Evolutionary conservation across 345 rosid species (phyloP), one percentile per base, ranked within the genome.

Genomic region (Hypericum perforatum): DNA sequence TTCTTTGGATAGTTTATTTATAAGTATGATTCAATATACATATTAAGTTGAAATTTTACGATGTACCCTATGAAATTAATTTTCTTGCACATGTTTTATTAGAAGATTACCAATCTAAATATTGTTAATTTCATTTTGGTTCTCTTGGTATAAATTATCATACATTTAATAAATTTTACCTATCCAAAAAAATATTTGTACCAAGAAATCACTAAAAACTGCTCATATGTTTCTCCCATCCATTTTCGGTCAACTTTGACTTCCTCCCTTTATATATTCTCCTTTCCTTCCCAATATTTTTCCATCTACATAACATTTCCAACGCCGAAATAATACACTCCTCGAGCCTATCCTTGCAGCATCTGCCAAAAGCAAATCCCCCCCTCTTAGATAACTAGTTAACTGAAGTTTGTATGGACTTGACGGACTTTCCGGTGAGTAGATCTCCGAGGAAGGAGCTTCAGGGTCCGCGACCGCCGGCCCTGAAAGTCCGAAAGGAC

Each of bases 391-490:
- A 11, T 38, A 11, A 39, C 0, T 5, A 55, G 11, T 9, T 13
- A 10, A 6, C 59, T 40, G 46, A 36, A 14, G 16, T 49, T 15
- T 41, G 0, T 16, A 78, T 82, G 85, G 76, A 78, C 37, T 16
- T 80, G 0, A 62, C 76, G 0, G 69, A 70, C 37, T 54, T 52
- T 43, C 76, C 79, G 8, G 59, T 63, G 11, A 71, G 57, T 49
- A 86, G 70, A 66, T 84, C 90, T 2, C 88, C 90, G 0, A 73
- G 79, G 58, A 74, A 69, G 62, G 97, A 87, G 61, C 79, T 86
- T 22, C 82, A 78, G 54, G 97, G 94, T 0, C 86, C 94, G 0
- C 76, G 97, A 45, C 97, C 97, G 11, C 54, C 83, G 1, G 91
- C 91, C 5, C 68, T 86, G 46, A 82, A 75, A 45, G 71, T 86